These are phyloP conservation scores for Mortierella sp. DNA, from an alignment of 371 early-diverging fungal species.

Conservation along the genomic window DNA sequence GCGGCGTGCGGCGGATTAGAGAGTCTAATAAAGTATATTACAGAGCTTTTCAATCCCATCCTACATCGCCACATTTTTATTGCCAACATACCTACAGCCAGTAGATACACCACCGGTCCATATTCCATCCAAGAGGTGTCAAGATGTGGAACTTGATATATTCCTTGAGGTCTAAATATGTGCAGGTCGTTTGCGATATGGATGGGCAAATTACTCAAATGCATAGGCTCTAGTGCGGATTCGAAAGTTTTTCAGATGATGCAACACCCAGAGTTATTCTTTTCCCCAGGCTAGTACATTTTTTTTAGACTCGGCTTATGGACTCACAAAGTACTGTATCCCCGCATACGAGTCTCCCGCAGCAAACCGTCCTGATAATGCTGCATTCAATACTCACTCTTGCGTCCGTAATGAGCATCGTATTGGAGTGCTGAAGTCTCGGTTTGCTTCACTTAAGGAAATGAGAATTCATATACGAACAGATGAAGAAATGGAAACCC, in stretches of 20 bases:
- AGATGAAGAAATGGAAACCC: background rate
- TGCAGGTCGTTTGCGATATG: slow-evolving; percentile 19
- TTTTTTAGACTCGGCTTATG: slow-evolving; percentile 7
- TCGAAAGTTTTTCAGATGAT: background rate
- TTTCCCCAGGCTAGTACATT: slow-evolving; percentile 7
- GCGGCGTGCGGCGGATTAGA: too few species aligned
- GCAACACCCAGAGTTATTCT: background rate
- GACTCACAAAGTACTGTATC: slow-evolving; percentile 1
- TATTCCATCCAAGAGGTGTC: too few species aligned
- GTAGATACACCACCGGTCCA: too few species aligned
- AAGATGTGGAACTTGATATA: too few species aligned
- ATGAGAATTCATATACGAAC: slow-evolving; percentile 8
- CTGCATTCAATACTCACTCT: slow-evolving; percentile 18
- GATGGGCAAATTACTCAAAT: slow-evolving; percentile 1
- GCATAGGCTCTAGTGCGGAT: slow-evolving; percentile 10
- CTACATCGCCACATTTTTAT: too few species aligned
- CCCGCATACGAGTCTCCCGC: slow-evolving; percentile 21
- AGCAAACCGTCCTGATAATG: slow-evolving; percentile 10
- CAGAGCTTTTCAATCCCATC: too few species aligned
- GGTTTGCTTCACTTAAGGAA: slow-evolving; percentile 13
- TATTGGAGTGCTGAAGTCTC: slow-evolving; percentile 28
- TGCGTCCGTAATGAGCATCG: slow-evolving; percentile 25
- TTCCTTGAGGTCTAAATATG: too few species aligned
- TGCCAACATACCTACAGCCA: too few species aligned
- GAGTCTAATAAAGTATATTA: too few species aligned